phyloP scores from a whole-genome alignment of 768 basidiomycete species.

The Melanogaster broomeanus region DNA sequence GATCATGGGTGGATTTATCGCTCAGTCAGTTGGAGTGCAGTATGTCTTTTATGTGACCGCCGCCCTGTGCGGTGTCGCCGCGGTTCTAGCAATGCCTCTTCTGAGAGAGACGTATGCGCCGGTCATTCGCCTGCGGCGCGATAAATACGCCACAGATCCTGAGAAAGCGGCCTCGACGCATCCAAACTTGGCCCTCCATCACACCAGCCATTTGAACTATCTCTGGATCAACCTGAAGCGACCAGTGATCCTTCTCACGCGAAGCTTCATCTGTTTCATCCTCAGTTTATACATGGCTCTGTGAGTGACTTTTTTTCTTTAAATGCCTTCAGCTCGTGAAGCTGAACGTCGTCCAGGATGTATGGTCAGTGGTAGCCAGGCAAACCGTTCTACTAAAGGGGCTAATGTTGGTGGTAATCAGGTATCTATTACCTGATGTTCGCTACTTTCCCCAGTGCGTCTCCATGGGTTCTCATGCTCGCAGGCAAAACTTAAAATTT shows the following conservation, averaged over 20 bases:
- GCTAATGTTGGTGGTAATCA: constrained; percentile 17
- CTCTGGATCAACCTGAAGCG: constrained; percentile 65
- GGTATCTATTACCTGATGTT: constrained; percentile 75
- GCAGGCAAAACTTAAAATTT: constrained; percentile 1
- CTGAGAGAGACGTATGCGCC: constrained; percentile 80
- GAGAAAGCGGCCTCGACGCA: constrained; percentile 43
- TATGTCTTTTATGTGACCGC: constrained; percentile 59
- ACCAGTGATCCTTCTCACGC: constrained; percentile 57
- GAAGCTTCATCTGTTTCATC: constrained; percentile 69
- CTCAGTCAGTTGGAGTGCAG: constrained; percentile 57
- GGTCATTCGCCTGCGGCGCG: constrained; percentile 55
- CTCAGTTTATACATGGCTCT: constrained; percentile 76
- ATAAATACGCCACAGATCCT: constrained; percentile 39
- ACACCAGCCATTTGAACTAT: constrained; percentile 37
- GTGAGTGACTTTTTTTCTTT: constrained; percentile 39
- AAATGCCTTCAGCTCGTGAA: not conserved
- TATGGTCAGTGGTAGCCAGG: constrained; percentile 46
- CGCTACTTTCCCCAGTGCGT: constrained; percentile 62
- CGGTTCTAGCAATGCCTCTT: constrained; percentile 56
- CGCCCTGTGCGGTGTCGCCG: constrained; percentile 43
- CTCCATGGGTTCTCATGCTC: not conserved
- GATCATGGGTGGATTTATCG: constrained; percentile 65
- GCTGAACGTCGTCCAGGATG: constrained; percentile 39
- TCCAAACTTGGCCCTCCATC: constrained; percentile 29
- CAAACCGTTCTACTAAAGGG: not conserved